Conservation (phyloP, 805 yeast genomes). For the Tetrapisispora taiwanensis region DNA sequence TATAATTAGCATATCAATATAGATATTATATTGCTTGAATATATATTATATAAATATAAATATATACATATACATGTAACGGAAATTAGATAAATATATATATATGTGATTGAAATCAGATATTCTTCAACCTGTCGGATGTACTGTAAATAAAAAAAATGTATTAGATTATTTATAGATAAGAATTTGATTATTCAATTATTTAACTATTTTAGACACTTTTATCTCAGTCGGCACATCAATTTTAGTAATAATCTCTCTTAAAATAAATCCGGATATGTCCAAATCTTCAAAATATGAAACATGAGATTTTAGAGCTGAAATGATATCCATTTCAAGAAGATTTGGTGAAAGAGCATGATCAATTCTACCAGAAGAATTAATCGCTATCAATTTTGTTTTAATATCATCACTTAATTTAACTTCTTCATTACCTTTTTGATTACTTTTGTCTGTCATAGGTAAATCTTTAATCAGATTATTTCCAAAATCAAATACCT, state of each 20-base stretch:
- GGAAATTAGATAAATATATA: no score
- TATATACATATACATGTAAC: no score
- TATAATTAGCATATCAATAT: neutral
- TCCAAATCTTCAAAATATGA: conserved; percentile 81
- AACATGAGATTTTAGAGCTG: conserved; percentile 81
- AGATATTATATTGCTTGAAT: no score
- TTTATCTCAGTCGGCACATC: conserved; percentile 1
- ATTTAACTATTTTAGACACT: neutral
- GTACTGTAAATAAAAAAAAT: no score
- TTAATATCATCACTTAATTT: conserved; percentile 23
- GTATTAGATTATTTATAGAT: no score
- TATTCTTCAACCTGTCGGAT: no score
- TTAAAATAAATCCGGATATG: conserved; percentile 67
- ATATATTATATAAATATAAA: no score
- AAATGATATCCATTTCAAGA: conserved; percentile 66
- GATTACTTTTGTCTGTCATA: neutral
- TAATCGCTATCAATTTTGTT: conserved; percentile 38
- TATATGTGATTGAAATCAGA: no score
- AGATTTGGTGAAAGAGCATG: conserved; percentile 68
- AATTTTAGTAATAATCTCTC: conserved; percentile 34
- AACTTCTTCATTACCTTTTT: conserved; percentile 10
- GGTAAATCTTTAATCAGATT: conserved; percentile 15
- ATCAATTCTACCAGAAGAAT: conserved; percentile 72
- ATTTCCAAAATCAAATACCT: conserved; percentile 21
- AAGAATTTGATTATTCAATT: neutral